A percentile compares a stretch with the other conserved stretches of the same genome.
Conservation (phyloP, 73 alveolate species). For the Blepharisma stoltei region DNA sequence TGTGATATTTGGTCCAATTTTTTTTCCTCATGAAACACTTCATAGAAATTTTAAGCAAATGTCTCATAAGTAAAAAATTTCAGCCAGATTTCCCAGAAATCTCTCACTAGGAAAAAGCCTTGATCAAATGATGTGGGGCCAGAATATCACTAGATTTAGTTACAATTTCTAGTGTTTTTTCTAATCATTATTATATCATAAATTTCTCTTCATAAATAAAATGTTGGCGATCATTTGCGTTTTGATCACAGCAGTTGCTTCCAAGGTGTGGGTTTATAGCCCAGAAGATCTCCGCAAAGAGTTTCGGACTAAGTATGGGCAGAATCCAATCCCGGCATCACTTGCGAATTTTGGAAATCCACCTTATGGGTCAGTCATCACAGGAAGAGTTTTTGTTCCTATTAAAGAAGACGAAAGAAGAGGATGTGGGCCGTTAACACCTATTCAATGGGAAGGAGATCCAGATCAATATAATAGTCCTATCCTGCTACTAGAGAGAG, state of each 20-base stretch:
- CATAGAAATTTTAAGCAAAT: no score
- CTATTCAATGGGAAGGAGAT: conserved; percentile 4
- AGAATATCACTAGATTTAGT: no score
- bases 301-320: neutral
- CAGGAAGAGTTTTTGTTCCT: neutral
- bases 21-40: no score
- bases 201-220: no score
- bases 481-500: conserved; percentile 72
- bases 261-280: neutral
- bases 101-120: no score
- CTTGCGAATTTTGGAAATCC: conserved; percentile 35
- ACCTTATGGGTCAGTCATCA: conserved; percentile 18
- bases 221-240: no score
- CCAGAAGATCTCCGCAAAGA: conserved; percentile 1
- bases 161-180: no score
- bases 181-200: no score
- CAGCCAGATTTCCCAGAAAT: no score
- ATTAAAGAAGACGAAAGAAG: neutral
- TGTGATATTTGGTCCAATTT: no score
- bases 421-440: neutral
- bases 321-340: conserved; percentile 12
- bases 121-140: no score
- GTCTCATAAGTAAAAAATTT: no score
- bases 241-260: neutral
- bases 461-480: conserved; percentile 46